phyloP scores from a whole-genome alignment of 2,329 filamentous ascomycete species.

The Stagonosporopsis cucurbitacearum region DNA sequence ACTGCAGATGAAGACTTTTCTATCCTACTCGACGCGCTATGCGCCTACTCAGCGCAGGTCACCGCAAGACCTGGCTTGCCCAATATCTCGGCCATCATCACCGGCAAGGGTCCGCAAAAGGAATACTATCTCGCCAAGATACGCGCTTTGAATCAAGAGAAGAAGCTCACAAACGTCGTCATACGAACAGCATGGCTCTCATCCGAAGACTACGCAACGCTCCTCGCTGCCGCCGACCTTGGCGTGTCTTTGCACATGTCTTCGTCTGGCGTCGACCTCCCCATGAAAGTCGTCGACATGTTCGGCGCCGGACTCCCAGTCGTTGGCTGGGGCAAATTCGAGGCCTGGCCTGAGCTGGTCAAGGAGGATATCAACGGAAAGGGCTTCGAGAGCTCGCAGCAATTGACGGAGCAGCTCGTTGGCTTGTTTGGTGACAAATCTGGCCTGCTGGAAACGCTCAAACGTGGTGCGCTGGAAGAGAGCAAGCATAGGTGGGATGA shows the following conservation, averaged over 20 bases:
- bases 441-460: slow-evolving; percentile 66
- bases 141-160: slow-evolving; percentile 62
- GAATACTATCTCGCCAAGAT: slow-evolving; percentile 75
- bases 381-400: slow-evolving; percentile 76
- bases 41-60: slow-evolving; percentile 69
- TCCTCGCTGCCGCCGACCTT: slow-evolving; percentile 85
- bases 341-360: slow-evolving; percentile 90
- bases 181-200: slow-evolving; percentile 86
- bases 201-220: slow-evolving; percentile 79
- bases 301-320: slow-evolving; percentile 94
- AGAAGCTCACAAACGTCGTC: slow-evolving; percentile 71
- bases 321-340: slow-evolving; percentile 81
- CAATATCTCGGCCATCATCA: slow-evolving; percentile 84
- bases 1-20: slow-evolving; percentile 96
- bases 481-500: slow-evolving; percentile 84
- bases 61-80: slow-evolving; percentile 61
- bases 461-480: slow-evolving; percentile 73
- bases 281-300: slow-evolving; percentile 99
- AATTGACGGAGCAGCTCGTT: slow-evolving; percentile 68
- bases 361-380: slow-evolving; percentile 84
- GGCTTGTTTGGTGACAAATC: slow-evolving; percentile 65
- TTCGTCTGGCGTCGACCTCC: slow-evolving; percentile 91
- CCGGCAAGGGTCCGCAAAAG: slow-evolving; percentile 89
- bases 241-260: slow-evolving; percentile 93
- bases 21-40: slow-evolving; percentile 81